phyloP scores from a whole-genome alignment of 305 asterid genomes.

The Petunia hybrid region DNA sequence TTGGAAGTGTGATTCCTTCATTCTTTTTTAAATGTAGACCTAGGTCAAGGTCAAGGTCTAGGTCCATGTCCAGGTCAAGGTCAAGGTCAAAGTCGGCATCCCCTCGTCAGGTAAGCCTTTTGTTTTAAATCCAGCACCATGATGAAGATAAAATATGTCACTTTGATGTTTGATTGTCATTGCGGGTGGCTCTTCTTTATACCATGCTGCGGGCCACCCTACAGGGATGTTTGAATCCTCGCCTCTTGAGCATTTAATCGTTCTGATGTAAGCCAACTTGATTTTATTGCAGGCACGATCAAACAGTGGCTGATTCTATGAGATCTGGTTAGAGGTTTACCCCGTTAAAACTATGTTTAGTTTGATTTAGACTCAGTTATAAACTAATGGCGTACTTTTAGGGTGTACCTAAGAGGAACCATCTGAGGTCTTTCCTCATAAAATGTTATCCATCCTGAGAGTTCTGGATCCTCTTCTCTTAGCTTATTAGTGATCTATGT shows the following conservation, averaged over 20 bases:
- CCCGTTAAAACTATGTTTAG: too few species aligned
- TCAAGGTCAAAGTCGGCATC: conserved; percentile 24
- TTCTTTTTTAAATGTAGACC: conserved; percentile 6
- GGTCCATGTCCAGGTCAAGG: conserved; percentile 23
- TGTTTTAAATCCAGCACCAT: background rate
- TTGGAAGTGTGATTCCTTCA: background rate
- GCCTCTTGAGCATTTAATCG: too few species aligned
- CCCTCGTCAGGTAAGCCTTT: background rate
- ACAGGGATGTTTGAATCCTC: background rate
- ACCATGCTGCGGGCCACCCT: background rate
- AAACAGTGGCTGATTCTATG: conserved; percentile 8
- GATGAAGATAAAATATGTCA: background rate
- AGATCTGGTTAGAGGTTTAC: too few species aligned
- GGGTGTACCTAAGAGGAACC: too few species aligned
- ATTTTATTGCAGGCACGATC: background rate
- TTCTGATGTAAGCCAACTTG: background rate
- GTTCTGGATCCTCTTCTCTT: too few species aligned
- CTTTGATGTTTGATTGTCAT: background rate
- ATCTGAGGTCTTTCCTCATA: too few species aligned
- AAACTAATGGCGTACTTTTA: too few species aligned
- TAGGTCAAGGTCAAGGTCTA: conserved; percentile 18
- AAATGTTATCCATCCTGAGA: too few species aligned
- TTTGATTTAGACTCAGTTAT: too few species aligned
- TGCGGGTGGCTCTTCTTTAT: background rate
- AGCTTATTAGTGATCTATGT: too few species aligned